These are phyloP conservation scores for Termitomyces titanicus DNA, from an alignment of 768 basidiomycete species.

Conservation along the genomic window DNA sequence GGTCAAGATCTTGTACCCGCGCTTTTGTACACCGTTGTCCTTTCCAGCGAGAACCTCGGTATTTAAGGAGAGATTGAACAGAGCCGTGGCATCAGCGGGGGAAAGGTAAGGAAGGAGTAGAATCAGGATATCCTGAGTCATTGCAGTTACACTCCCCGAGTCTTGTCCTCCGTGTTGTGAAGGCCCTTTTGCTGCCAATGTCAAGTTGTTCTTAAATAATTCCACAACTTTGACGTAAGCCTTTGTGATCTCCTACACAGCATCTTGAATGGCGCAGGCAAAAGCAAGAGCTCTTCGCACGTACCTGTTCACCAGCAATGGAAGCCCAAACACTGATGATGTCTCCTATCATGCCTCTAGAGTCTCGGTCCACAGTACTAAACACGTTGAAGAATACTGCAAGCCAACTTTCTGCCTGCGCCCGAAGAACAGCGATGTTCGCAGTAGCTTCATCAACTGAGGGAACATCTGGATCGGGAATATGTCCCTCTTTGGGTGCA, in stretches of 20 bases:
- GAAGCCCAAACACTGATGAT: conserved; percentile 85
- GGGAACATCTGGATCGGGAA: conserved; percentile 29
- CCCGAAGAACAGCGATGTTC: conserved; percentile 70
- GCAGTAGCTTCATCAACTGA: conserved; percentile 55
- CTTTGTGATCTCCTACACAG: conserved; percentile 62
- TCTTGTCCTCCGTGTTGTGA: conserved; percentile 26
- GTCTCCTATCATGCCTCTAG: conserved; percentile 75
- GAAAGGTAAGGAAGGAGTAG: conserved; percentile 79
- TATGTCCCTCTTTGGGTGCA: conserved; percentile 30
- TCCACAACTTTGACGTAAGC: conserved; percentile 77
- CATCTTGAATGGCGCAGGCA: neutral
- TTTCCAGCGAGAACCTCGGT: conserved; percentile 65
- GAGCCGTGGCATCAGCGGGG: conserved; percentile 48
- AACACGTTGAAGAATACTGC: conserved; percentile 98
- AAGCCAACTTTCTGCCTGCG: conserved; percentile 88
- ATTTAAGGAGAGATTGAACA: conserved; percentile 71
- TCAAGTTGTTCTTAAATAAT: conserved; percentile 65
- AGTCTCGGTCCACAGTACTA: conserved; percentile 74
- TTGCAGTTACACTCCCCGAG: conserved; percentile 48
- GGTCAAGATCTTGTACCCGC: conserved; percentile 85
- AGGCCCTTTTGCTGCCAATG: conserved; percentile 29
- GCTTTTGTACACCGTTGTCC: conserved; percentile 92
- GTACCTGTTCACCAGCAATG: conserved; percentile 70
- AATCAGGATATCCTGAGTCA: conserved; percentile 82
- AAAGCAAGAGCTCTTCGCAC: conserved; percentile 10